Conservation (phyloP, 768 basidiomycete genomes). For the Tremella mesenterica region DNA sequence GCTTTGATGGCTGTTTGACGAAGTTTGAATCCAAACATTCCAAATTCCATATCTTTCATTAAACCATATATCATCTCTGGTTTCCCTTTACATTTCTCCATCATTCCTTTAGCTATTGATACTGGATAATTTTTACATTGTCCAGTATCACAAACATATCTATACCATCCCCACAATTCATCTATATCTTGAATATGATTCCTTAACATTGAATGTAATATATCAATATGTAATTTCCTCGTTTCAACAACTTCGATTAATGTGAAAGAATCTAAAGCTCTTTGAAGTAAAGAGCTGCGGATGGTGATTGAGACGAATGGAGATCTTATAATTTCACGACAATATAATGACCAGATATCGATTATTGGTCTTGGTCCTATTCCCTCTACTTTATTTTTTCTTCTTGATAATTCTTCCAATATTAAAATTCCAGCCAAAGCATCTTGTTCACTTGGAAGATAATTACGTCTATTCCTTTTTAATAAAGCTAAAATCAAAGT, state of each 20-base stretch:
- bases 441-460: neutral
- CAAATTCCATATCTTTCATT: too few relatives aligned
- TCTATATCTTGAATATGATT: neutral
- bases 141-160: too few relatives aligned
- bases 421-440: neutral
- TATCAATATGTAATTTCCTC: neutral
- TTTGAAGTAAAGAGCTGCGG: neutral
- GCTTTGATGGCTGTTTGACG: too few relatives aligned
- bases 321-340: neutral
- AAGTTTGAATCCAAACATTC: too few relatives aligned
- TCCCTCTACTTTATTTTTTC: neutral
- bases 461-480: neutral
- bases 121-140: too few relatives aligned
- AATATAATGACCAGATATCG: neutral
- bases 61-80: too few relatives aligned
- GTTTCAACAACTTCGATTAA: too few relatives aligned
- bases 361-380: neutral
- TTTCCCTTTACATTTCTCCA: too few relatives aligned
- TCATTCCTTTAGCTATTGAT: too few relatives aligned
- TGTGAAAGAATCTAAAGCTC: neutral
- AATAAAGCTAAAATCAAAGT: neutral
- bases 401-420: neutral
- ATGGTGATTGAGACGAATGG: neutral
- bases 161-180: neutral
- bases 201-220: neutral